Conservation (phyloP, 495 filamentous ascomycete genomes). For the Opeltia flavorubescens region DNA sequence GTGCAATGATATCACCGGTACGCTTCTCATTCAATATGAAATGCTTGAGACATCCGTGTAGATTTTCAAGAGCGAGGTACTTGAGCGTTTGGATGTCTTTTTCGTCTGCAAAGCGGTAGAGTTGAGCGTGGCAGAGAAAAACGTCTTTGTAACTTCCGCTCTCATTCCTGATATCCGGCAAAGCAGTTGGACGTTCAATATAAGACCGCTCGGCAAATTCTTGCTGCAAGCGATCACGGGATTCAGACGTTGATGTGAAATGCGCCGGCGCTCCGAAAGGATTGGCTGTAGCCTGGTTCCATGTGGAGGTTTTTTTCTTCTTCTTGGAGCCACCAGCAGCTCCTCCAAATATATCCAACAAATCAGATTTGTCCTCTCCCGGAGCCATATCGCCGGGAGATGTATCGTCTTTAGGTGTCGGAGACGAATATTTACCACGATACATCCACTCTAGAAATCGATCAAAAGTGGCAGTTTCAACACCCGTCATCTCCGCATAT, state of each 20-base stretch:
- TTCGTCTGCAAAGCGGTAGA: slow-evolving; percentile 28
- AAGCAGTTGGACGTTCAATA: not conserved
- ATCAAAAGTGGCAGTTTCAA: slow-evolving; percentile 3
- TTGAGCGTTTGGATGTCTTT: slow-evolving; percentile 23
- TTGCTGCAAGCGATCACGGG: not conserved
- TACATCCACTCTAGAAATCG: slow-evolving; percentile 6
- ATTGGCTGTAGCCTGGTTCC: too few species aligned
- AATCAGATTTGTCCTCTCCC: not conserved
- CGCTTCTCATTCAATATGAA: slow-evolving; percentile 20
- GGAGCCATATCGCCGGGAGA: not conserved
- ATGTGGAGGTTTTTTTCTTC: too few species aligned
- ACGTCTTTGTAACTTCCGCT: slow-evolving; percentile 26
- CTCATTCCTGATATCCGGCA: not conserved
- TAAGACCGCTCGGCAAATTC: not conserved
- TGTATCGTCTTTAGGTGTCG: not conserved
- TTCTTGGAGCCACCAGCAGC: too few species aligned
- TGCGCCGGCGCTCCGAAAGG: too few species aligned
- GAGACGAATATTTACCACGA: not conserved
- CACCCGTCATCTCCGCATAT: slow-evolving; percentile 4
- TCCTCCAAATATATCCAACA: too few species aligned
- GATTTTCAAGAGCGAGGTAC: slow-evolving; percentile 21
- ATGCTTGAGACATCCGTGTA: slow-evolving; percentile 18
- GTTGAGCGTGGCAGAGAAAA: slow-evolving; percentile 23
- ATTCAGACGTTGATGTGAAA: not conserved
- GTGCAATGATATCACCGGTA: slow-evolving; percentile 18